These are phyloP conservation scores for Thermothelomyces thermophilus DNA, from an alignment of 2,329 filamentous ascomycete genomes.

Conservation along the genomic window DNA sequence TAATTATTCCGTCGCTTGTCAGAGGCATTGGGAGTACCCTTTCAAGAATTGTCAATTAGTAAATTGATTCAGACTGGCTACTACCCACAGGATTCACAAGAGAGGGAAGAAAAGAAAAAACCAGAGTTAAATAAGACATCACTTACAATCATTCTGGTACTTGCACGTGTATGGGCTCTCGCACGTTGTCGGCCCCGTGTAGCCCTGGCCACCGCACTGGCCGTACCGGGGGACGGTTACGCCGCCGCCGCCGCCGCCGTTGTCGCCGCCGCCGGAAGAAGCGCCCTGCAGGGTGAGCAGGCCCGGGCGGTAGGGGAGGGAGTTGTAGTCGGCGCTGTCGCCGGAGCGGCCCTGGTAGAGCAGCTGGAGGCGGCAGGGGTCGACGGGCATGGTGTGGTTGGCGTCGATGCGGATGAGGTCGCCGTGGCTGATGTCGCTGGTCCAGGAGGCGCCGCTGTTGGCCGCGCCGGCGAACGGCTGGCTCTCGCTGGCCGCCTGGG, in stretches of 20 bases:
- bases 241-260: neutral
- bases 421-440: conserved; percentile 60
- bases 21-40: conserved; percentile 1
- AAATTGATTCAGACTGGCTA: too few species aligned
- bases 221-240: conserved; percentile 15
- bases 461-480: conserved; percentile 58
- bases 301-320: conserved; percentile 48
- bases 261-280: neutral
- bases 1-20: neutral
- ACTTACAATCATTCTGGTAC: conserved; percentile 16
- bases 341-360: conserved; percentile 54
- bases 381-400: conserved; percentile 57
- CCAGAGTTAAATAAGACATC: neutral
- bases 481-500: conserved; percentile 49
- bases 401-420: conserved; percentile 50
- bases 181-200: conserved; percentile 22
- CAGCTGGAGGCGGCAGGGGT: conserved; percentile 58
- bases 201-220: conserved; percentile 26
- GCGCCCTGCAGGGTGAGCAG: conserved; percentile 41
- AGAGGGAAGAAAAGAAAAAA: neutral
- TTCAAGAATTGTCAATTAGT: neutral
- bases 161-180: conserved; percentile 22
- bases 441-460: conserved; percentile 59
- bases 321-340: conserved; percentile 40
- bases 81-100: too few species aligned